phyloP scores from a whole-genome alignment of 179 eudicot species.

The Beta macrorhiza region DNA sequence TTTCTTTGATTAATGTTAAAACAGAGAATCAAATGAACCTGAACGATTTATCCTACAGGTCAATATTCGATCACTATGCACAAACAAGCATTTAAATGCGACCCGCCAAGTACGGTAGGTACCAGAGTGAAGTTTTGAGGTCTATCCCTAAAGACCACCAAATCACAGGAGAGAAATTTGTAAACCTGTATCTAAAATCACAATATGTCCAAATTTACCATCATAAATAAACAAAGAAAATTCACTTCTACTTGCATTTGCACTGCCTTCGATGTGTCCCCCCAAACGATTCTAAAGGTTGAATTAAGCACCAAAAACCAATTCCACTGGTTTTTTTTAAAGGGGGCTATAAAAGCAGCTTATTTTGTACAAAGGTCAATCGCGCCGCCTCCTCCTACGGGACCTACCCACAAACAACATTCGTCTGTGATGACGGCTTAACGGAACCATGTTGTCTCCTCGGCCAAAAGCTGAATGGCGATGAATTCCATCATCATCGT shows the following conservation, averaged over 20 bases:
- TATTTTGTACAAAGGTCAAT: not conserved
- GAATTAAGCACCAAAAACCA: conserved; percentile 20
- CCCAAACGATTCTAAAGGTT: conserved; percentile 12
- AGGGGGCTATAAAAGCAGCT: conserved; percentile 17
- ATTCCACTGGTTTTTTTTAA: not conserved
- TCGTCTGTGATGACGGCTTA: conserved; percentile 36
- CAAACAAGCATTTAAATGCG: conserved; percentile 33
- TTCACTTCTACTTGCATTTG: conserved; percentile 19
- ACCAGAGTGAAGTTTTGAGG: conserved; percentile 12
- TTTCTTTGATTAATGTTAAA: not conserved
- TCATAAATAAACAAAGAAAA: conserved; percentile 21
- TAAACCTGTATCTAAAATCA: conserved; percentile 27
- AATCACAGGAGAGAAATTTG: conserved; percentile 20
- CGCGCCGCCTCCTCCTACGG: conserved; percentile 33
- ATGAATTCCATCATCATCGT: conserved; percentile 25
- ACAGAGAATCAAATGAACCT: conserved; percentile 9
- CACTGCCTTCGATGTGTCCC: conserved; percentile 13
- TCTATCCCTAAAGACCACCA: conserved; percentile 26
- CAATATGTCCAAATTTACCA: conserved; percentile 25
- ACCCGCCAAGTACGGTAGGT: conserved; percentile 23
- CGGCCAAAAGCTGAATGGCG: conserved; percentile 28
- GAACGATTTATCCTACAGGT: conserved; percentile 28
- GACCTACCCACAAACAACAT: conserved; percentile 29
- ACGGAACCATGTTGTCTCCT: conserved; percentile 31
- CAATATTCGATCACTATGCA: conserved; percentile 32